Conservation (phyloP, 2,329 filamentous ascomycete species). For the Raffaelea arxii region DNA sequence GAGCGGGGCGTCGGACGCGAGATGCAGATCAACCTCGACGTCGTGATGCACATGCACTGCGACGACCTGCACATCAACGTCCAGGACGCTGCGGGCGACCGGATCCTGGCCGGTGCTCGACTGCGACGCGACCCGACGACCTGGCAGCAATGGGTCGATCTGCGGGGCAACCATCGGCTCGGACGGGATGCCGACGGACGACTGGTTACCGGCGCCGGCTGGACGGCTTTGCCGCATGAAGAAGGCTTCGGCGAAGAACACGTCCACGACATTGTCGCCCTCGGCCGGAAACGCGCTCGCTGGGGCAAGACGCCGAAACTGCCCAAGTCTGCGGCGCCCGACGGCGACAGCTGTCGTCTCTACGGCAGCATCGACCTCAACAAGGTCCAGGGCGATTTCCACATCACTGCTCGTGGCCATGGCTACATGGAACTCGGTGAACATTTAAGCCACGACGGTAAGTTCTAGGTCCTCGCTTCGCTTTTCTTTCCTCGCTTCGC, state of each 20-base stretch:
- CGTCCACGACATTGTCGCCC: constrained; percentile 80
- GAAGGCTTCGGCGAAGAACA: constrained; percentile 72
- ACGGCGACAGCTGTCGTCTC: constrained; percentile 70
- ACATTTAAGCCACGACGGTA: constrained; percentile 76
- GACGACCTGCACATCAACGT: constrained; percentile 89
- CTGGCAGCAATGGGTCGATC: constrained; percentile 75
- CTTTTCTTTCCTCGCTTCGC: too few relatives aligned
- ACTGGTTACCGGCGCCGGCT: constrained; percentile 47
- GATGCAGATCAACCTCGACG: constrained; percentile 90
- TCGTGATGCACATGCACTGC: constrained; percentile 87
- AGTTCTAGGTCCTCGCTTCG: constrained; percentile 21
- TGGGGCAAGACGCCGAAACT: constrained; percentile 68
- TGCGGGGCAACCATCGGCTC: constrained; percentile 53
- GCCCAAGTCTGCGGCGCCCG: constrained; percentile 37
- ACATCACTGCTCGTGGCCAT: constrained; percentile 90
- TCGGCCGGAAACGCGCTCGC: constrained; percentile 53
- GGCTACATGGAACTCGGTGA: constrained; percentile 76
- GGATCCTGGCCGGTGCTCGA: constrained; percentile 70
- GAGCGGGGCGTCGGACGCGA: constrained; percentile 82
- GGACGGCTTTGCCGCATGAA: constrained; percentile 42
- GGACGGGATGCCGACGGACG: constrained; percentile 46
- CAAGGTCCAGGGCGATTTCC: constrained; percentile 96
- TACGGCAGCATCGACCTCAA: constrained; percentile 87
- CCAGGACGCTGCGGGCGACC: constrained; percentile 87
- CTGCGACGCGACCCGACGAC: constrained; percentile 67